Percentiles rank a stretch among this genome's conserved stretches.
Evolutionary conservation across 495 filamentous ascomycete genomes (phyloP).

Genomic region (Durotheca rogersii): DNA sequence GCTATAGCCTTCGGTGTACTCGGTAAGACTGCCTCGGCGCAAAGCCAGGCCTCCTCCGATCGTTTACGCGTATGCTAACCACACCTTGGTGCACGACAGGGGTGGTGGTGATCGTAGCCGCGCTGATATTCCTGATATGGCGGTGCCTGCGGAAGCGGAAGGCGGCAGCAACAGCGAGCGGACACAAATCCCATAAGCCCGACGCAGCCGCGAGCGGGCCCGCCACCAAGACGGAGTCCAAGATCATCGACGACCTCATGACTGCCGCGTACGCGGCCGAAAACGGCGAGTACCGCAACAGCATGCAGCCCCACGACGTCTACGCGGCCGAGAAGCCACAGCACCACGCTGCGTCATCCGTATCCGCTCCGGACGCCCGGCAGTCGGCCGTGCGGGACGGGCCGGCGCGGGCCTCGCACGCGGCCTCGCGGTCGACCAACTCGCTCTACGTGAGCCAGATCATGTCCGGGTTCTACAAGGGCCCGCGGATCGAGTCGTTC

Average conservation of each 20-base stretch:
- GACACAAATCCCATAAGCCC: conserved; percentile 3
- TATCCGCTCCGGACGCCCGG: not conserved
- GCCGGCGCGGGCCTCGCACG: not conserved
- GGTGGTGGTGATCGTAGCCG: conserved; percentile 8
- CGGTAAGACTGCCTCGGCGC: conserved; percentile 17
- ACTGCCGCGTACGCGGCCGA: conserved; percentile 37
- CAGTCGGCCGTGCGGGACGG: not conserved
- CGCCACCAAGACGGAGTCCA: conserved; percentile 21
- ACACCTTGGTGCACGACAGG: too few relatives aligned
- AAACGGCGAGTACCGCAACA: conserved; percentile 23
- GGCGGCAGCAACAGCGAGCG: too few relatives aligned
- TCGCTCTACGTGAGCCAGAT: conserved; percentile 27
- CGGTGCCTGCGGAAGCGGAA: conserved; percentile 13
- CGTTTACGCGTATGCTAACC: too few relatives aligned
- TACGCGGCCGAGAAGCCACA: conserved; percentile 16
- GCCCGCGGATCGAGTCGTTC: conserved; percentile 2
- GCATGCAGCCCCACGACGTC: conserved; percentile 6
- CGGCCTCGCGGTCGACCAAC: too few relatives aligned
- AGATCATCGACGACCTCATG: conserved; percentile 38
- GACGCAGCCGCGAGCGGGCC: not conserved
- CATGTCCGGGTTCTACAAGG: conserved; percentile 25
- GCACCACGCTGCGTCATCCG: not conserved
- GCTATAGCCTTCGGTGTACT: conserved; percentile 23
- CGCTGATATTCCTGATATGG: conserved; percentile 17
- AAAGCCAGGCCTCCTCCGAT: not conserved